A percentile compares a stretch with the other conserved stretches of the same genome.
Conservation (phyloP, 441 rosid species). For the Croton setiger region DNA sequence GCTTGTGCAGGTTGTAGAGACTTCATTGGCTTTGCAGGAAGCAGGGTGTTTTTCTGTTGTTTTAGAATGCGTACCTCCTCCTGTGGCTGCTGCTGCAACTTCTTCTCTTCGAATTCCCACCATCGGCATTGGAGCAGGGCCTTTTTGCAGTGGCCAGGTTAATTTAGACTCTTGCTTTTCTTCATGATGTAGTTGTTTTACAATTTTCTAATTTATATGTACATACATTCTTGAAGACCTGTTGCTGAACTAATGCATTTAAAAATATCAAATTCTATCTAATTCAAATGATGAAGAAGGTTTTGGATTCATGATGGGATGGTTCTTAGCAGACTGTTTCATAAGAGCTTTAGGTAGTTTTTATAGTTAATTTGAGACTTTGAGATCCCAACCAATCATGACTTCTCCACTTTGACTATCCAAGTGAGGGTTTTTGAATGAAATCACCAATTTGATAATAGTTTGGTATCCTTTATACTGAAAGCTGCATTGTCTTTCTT, state of each 20-base stretch:
- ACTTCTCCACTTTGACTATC: neutral
- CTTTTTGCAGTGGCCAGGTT: conserved; percentile 94
- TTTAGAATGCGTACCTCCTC: conserved; percentile 81
- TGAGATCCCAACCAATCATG: neutral
- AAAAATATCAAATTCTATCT: neutral
- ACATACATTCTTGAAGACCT: neutral
- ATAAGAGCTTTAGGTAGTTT: neutral
- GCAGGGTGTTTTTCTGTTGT: conserved; percentile 87
- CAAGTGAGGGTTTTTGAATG: no score
- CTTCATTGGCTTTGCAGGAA: conserved; percentile 86
- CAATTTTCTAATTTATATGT: neutral
- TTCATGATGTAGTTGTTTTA: neutral
- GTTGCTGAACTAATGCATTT: neutral
- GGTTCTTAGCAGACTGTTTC: neutral
- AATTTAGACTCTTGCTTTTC: conserved; percentile 2
- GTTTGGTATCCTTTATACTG: neutral
- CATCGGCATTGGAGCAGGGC: conserved; percentile 91
- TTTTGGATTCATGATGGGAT: neutral
- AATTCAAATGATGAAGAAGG: neutral
- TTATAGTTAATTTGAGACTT: neutral
- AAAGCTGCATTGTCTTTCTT: no score
- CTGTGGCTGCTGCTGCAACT: conserved; percentile 93
- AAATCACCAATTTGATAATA: no score
- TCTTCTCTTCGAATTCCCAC: conserved; percentile 81
- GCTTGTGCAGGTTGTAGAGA: conserved; percentile 69